A percentile compares a stretch with the other conserved stretches of the same genome.
phyloP scores from a whole-genome alignment of 2,329 filamentous ascomycete species.

The Dothistroma pini region DNA sequence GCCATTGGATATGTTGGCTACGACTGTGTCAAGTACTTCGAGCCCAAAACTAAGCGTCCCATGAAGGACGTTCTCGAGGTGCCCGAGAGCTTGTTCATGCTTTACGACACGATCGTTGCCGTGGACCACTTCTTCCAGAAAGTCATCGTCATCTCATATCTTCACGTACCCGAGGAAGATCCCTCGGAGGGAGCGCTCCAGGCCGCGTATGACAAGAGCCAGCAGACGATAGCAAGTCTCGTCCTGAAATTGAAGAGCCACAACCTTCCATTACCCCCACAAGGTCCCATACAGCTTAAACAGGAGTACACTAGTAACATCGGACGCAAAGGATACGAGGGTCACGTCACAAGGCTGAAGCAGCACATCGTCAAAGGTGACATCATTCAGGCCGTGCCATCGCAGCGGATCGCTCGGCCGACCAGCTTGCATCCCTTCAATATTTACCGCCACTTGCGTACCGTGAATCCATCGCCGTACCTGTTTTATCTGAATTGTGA shows the following conservation, averaged over 20 bases:
- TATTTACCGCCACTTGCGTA: slow-evolving; percentile 91
- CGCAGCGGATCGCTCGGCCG: slow-evolving; percentile 84
- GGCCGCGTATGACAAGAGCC: slow-evolving; percentile 66
- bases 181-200: slow-evolving; percentile 50
- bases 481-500: slow-evolving; percentile 92
- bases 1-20: slow-evolving; percentile 97
- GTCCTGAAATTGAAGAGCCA: slow-evolving; percentile 69
- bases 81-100: slow-evolving; percentile 94
- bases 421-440: slow-evolving; percentile 95
- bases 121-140: slow-evolving; percentile 94
- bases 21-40: slow-evolving; percentile 96
- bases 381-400: slow-evolving; percentile 97
- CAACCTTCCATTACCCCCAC: slow-evolving; percentile 63
- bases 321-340: slow-evolving; percentile 81
- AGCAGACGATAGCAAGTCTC: slow-evolving; percentile 60
- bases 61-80: slow-evolving; percentile 85
- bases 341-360: slow-evolving; percentile 81
- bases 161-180: slow-evolving; percentile 57
- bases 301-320: slow-evolving; percentile 90
- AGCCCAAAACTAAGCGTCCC: slow-evolving; percentile 82
- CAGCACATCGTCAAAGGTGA: slow-evolving; percentile 86
- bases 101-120: slow-evolving; percentile 90
- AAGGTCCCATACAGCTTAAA: slow-evolving; percentile 67
- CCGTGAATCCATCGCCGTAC: slow-evolving; percentile 97
- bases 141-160: slow-evolving; percentile 89